These are phyloP conservation scores for Pachyrhizus erosus DNA, from an alignment of 306 rosid genomes.

Conservation along the genomic window DNA sequence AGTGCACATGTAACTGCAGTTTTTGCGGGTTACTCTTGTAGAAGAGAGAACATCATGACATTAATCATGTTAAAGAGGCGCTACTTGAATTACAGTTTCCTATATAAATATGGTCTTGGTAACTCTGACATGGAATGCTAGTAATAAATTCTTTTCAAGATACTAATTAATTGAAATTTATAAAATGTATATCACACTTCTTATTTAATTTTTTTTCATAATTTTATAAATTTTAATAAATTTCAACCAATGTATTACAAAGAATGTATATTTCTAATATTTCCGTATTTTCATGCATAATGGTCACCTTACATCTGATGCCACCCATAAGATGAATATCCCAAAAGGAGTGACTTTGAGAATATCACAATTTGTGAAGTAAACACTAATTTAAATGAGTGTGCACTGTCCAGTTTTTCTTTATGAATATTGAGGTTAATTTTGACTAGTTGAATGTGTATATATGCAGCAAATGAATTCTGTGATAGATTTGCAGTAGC, in stretches of 20 bases:
- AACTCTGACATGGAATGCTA: neutral
- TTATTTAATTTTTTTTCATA: neutral
- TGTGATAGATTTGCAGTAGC: conserved; percentile 78
- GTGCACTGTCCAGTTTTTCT: neutral
- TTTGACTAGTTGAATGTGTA: neutral
- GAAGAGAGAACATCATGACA: neutral
- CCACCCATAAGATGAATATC: neutral
- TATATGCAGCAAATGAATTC: conserved; percentile 72
- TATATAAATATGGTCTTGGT: neutral
- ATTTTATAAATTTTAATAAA: neutral
- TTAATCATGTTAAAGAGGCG: neutral
- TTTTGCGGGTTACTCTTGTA: neutral
- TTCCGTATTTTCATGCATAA: neutral
- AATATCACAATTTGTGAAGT: neutral
- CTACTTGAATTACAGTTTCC: neutral
- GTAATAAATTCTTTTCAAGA: neutral
- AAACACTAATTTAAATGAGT: neutral
- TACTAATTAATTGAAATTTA: neutral
- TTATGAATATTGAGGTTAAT: neutral
- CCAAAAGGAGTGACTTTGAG: neutral
- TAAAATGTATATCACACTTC: neutral
- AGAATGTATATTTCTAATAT: neutral
- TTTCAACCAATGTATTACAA: neutral
- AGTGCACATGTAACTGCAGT: neutral
- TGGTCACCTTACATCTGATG: neutral